Percentiles rank a stretch among this genome's conserved stretches.
phyloP scores from a whole-genome alignment of 2,329 filamentous ascomycete genomes.

The Phialophora expanda region DNA sequence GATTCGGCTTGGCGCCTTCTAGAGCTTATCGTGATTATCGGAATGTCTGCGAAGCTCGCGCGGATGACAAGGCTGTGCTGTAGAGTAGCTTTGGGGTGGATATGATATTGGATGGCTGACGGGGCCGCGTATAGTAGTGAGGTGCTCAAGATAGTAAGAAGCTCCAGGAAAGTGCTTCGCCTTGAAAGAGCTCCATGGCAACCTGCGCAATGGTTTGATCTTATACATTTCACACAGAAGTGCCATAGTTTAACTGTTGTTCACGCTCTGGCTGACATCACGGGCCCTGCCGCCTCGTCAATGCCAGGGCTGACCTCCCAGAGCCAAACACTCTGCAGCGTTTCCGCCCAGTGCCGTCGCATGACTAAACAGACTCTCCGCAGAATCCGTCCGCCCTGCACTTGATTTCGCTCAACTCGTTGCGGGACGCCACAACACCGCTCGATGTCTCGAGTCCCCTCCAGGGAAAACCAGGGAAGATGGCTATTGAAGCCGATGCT shows the following conservation, averaged over 20 bases:
- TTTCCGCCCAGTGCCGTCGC: not conserved
- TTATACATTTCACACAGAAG: slow-evolving; percentile 7
- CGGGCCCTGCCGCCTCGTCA: not conserved
- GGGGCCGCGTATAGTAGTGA: not conserved
- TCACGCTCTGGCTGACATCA: slow-evolving; percentile 6
- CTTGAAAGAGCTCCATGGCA: slow-evolving; percentile 5
- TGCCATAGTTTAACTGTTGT: not conserved
- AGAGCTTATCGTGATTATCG: not conserved
- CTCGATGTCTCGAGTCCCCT: not conserved
- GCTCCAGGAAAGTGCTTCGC: not conserved
- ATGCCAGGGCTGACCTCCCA: not conserved
- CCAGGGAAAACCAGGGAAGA: not conserved
- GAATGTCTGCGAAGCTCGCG: not conserved
- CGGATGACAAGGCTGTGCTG: slow-evolving; percentile 16
- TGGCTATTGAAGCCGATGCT: not conserved
- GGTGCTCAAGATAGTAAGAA: not conserved
- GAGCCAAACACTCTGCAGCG: not conserved
- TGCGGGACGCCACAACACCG: not conserved
- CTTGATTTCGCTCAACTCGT: not conserved
- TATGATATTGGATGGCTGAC: not conserved
- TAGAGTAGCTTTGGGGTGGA: slow-evolving; percentile 5
- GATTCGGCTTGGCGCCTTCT: not conserved
- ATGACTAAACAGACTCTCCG: slow-evolving; percentile 8
- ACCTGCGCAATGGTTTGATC: not conserved
- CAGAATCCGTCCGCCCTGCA: slow-evolving; percentile 12